Conservation (phyloP, 148 eudicot species). For the Polygonum aviculare region DNA sequence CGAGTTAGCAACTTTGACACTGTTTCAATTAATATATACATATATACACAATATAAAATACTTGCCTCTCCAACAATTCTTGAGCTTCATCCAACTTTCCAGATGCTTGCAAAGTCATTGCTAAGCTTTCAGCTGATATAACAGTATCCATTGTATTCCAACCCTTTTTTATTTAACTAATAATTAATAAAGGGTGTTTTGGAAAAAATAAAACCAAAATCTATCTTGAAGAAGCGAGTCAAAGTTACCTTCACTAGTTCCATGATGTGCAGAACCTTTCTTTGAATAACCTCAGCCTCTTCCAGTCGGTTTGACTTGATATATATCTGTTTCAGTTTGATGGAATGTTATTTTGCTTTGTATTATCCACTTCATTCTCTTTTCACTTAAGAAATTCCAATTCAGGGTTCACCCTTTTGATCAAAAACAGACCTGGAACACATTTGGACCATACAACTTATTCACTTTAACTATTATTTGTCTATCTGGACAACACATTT, state of each 20-base stretch:
- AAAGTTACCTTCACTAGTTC: constrained; percentile 76
- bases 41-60: neutral
- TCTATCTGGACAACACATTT: too few species aligned
- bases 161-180: constrained; percentile 40
- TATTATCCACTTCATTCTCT: neutral
- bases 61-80: constrained; percentile 66
- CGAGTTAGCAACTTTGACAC: neutral
- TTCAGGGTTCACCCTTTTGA: neutral
- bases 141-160: constrained; percentile 81
- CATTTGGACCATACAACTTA: too few species aligned
- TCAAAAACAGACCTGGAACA: neutral
- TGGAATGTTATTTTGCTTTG: neutral
- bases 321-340: constrained; percentile 39
- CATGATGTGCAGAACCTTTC: constrained; percentile 73
- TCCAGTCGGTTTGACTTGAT: constrained; percentile 39
- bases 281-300: constrained; percentile 63
- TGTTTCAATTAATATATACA: neutral
- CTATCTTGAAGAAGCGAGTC: neutral
- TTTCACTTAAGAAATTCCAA: neutral
- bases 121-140: constrained; percentile 72
- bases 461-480: too few species aligned
- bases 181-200: neutral
- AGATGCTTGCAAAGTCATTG: constrained; percentile 51
- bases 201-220: neutral
- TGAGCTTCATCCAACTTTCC: constrained; percentile 65